Conservation (phyloP, 164 flowering plant genomes). For the Nelumbo lutea region DNA sequence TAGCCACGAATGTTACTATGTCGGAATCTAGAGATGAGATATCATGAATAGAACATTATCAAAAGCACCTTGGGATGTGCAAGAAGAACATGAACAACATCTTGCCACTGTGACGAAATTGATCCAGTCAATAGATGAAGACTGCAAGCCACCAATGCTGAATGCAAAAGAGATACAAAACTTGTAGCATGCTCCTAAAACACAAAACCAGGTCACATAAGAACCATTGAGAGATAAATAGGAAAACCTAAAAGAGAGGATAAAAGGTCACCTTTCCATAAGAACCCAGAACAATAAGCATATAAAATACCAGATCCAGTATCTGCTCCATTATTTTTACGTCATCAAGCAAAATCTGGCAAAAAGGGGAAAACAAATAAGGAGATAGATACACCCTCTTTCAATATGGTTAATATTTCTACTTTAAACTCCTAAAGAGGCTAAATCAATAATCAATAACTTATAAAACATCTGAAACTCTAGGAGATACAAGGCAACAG, state of each 20-base stretch:
- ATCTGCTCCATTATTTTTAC: slow-evolving; percentile 76
- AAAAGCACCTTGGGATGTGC: slow-evolving; percentile 79
- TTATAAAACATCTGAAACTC: neutral
- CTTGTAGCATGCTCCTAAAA: slow-evolving; percentile 46
- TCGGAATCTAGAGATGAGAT: neutral
- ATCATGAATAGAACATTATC: neutral
- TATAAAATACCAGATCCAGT: slow-evolving; percentile 73
- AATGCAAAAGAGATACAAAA: slow-evolving; percentile 48
- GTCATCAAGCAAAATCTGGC: slow-evolving; percentile 89
- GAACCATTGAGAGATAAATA: slow-evolving; percentile 2
- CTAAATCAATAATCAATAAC: neutral
- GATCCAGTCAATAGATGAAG: slow-evolving; percentile 64
- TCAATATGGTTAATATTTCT: neutral
- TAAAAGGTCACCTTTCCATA: slow-evolving; percentile 52
- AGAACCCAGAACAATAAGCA: slow-evolving; percentile 51
- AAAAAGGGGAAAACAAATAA: neutral
- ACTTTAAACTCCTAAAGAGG: neutral
- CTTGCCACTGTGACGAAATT: slow-evolving; percentile 81
- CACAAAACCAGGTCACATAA: slow-evolving; percentile 13
- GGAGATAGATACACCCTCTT: neutral
- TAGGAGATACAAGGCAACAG: neutral
- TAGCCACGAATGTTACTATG: slow-evolving; percentile 8
- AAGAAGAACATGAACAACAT: slow-evolving; percentile 68
- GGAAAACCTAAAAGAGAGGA: slow-evolving; percentile 2
- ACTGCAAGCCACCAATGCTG: slow-evolving; percentile 75